Evolutionary conservation across 192 early-diverging fungal genomes (phyloP).

Genomic region (Lobosporangium transversale): DNA sequence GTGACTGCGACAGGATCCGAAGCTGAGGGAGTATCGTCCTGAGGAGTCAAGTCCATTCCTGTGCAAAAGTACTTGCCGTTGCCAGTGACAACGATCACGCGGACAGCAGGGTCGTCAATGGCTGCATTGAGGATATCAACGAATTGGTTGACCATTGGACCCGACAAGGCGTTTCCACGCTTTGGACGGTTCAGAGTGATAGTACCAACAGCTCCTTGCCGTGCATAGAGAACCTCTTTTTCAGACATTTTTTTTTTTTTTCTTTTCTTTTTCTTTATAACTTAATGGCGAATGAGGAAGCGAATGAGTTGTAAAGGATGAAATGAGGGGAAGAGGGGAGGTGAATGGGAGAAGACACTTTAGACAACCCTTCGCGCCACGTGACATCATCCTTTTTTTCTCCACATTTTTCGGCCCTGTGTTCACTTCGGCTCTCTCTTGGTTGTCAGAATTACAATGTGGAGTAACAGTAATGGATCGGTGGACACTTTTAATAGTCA

Average conservation of each 20-base stretch:
- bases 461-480: not conserved
- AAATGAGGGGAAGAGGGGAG: not conserved
- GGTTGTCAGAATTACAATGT: conserved; percentile 1
- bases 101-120: conserved; percentile 55
- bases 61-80: conserved; percentile 73
- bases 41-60: conserved; percentile 66
- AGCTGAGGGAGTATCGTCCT: conserved; percentile 33
- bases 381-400: too few species aligned
- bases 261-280: too few species aligned
- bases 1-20: conserved; percentile 39
- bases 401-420: conserved; percentile 12
- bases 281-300: too few species aligned
- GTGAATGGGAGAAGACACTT: conserved; percentile 1
- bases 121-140: conserved; percentile 52
- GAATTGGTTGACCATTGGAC: conserved; percentile 56
- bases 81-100: conserved; percentile 68
- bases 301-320: not conserved
- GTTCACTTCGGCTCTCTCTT: conserved; percentile 21
- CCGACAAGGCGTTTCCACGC: conserved; percentile 64
- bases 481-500: too few species aligned
- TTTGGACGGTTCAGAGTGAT: conserved; percentile 64
- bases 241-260: conserved; percentile 31
- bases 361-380: not conserved
- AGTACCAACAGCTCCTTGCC: conserved; percentile 55
- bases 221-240: conserved; percentile 40